These are phyloP conservation scores for Clathrus columnatus DNA, from an alignment of 768 basidiomycete species.

Conservation along the genomic window DNA sequence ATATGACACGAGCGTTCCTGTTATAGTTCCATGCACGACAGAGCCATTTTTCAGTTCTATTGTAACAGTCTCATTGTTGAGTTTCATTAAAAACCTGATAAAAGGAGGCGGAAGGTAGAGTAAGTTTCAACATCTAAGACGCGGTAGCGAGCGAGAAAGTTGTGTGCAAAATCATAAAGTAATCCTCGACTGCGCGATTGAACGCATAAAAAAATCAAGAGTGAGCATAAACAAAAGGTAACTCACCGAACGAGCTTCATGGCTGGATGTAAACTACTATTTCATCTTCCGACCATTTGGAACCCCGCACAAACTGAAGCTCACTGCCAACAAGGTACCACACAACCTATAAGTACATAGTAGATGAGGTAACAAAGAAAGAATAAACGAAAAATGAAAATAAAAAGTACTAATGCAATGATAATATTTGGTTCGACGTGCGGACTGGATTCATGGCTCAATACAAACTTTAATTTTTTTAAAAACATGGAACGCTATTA, in stretches of 20 bases:
- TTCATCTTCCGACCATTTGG: not conserved
- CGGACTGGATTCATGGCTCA: not conserved
- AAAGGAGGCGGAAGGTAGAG: slow-evolving; percentile 13
- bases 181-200: slow-evolving; percentile 11
- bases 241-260: slow-evolving; percentile 82
- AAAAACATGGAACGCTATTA: not conserved
- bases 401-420: too few relatives aligned
- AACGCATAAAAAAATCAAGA: slow-evolving; percentile 5
- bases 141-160: not conserved
- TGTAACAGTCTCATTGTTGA: slow-evolving; percentile 98
- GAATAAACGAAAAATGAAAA: too few relatives aligned
- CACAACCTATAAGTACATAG: too few relatives aligned
- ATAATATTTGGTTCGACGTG: too few relatives aligned
- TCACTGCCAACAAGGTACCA: too few relatives aligned
- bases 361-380: too few relatives aligned
- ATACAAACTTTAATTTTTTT: not conserved
- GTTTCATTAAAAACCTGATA: slow-evolving; percentile 93
- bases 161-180: slow-evolving; percentile 10
- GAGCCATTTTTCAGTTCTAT: slow-evolving; percentile 98
- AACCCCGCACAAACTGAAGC: too few relatives aligned
- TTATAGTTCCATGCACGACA: slow-evolving; percentile 91
- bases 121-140: slow-evolving; percentile 3
- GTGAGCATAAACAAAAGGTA: slow-evolving; percentile 1
- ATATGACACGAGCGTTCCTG: slow-evolving; percentile 48
- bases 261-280: slow-evolving; percentile 18